phyloP scores from a whole-genome alignment of 805 yeast species.

The Myxozyma vanderwaltii region DNA sequence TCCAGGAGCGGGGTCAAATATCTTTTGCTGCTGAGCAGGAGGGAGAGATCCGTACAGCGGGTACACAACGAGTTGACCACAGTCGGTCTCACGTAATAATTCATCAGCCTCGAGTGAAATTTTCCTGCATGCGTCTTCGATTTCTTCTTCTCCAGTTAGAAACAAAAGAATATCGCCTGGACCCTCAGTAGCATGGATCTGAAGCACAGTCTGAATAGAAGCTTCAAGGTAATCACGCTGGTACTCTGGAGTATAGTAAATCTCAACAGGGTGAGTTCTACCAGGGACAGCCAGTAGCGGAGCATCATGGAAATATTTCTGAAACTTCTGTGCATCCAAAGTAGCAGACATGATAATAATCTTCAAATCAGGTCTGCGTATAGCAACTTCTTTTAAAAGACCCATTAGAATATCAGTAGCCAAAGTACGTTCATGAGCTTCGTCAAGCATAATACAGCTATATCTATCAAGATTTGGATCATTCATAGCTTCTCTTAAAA shows the following conservation, averaged over 20 bases:
- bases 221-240: conserved; percentile 94
- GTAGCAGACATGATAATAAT: conserved; percentile 97
- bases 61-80: conserved; percentile 87
- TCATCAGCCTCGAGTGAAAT: conserved; percentile 87
- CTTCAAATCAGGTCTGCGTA: conserved; percentile 83
- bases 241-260: conserved; percentile 94
- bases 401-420: conserved; percentile 98
- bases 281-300: conserved; percentile 97
- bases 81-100: conserved; percentile 79
- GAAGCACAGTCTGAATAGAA: conserved; percentile 91
- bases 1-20: conserved; percentile 86
- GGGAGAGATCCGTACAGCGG: conserved; percentile 97
- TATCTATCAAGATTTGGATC: conserved; percentile 80
- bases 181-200: conserved; percentile 94
- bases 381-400: conserved; percentile 75
- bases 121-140: conserved; percentile 93
- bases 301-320: conserved; percentile 82
- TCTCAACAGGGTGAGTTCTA: conserved; percentile 95
- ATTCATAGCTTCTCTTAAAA: conserved; percentile 94
- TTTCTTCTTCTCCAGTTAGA: conserved; percentile 96
- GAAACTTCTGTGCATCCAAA: conserved; percentile 94
- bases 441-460: conserved; percentile 91
- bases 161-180: conserved; percentile 87
- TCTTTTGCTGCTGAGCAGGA: conserved; percentile 91
- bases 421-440: conserved; percentile 96